These are phyloP conservation scores for Penicillium crystallinum DNA, from an alignment of 495 filamentous ascomycete species.

Conservation along the genomic window DNA sequence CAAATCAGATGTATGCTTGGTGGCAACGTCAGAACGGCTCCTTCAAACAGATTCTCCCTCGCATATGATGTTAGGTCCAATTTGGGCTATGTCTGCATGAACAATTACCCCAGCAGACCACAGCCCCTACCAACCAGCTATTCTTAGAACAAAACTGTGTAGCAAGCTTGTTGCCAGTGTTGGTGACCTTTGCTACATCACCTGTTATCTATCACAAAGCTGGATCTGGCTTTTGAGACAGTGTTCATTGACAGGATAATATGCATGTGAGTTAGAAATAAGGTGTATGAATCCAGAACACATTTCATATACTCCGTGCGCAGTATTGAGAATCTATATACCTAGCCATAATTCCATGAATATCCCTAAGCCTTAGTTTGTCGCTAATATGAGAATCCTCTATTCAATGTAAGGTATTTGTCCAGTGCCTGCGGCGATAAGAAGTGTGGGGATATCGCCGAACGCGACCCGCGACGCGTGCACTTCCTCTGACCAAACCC, in stretches of 20 bases:
- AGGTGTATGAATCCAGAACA: neutral
- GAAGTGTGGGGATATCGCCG: neutral
- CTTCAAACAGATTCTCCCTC: neutral
- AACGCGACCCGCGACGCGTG: conserved; percentile 4
- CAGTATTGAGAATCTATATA: too few relatives aligned
- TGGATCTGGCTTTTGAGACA: neutral
- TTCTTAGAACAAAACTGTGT: neutral
- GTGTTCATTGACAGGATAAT: neutral
- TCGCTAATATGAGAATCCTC: too few relatives aligned
- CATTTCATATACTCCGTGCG: too few relatives aligned
- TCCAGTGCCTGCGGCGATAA: neutral
- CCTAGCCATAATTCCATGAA: neutral
- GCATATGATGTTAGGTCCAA: neutral
- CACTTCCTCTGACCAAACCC: neutral
- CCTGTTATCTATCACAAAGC: neutral
- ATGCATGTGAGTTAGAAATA: neutral
- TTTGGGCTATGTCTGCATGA: neutral
- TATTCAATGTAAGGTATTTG: too few relatives aligned
- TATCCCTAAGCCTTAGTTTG: too few relatives aligned
- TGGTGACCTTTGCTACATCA: neutral
- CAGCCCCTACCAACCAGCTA: neutral
- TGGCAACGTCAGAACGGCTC: neutral
- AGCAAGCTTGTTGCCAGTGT: neutral
- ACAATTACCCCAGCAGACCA: neutral
- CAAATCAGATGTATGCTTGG: too few relatives aligned